Conservation (phyloP, 306 rosid species). For the Hippophae rhamnoides region DNA sequence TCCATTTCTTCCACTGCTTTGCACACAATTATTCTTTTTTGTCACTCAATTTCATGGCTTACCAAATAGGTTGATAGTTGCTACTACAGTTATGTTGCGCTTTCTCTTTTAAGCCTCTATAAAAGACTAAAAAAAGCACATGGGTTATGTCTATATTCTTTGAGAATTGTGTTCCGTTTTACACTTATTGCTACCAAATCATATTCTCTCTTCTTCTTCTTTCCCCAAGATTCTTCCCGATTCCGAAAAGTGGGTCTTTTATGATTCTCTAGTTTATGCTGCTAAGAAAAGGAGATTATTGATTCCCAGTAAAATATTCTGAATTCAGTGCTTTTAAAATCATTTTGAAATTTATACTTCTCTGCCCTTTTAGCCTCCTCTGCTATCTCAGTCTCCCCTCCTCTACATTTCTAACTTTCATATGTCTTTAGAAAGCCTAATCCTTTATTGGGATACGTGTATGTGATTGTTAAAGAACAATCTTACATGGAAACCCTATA, state of each 20-base stretch:
- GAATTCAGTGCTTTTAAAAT: constrained; percentile 35
- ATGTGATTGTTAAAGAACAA: constrained; percentile 5
- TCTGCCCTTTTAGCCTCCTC: constrained; percentile 15
- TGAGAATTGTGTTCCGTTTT: background rate
- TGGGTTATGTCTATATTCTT: constrained; percentile 10
- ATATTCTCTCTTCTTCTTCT: constrained; percentile 3
- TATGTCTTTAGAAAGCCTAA: too few species aligned
- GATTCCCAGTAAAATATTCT: constrained; percentile 56
- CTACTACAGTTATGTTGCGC: constrained; percentile 1
- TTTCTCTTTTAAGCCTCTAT: background rate
- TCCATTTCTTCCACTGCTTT: constrained; percentile 21
- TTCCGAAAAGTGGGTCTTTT: constrained; percentile 59
- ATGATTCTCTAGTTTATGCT: constrained; percentile 50
- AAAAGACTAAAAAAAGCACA: background rate
- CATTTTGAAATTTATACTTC: constrained; percentile 20
- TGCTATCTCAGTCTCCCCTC: background rate
- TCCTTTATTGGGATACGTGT: constrained; percentile 9
- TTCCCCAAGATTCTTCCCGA: constrained; percentile 60
- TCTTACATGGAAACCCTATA: constrained; percentile 53
- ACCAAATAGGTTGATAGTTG: constrained; percentile 3
- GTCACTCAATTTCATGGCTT: constrained; percentile 14
- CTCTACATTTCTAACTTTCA: background rate
- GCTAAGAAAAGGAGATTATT: constrained; percentile 42
- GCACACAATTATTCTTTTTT: constrained; percentile 8
- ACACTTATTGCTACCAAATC: constrained; percentile 10